These are phyloP conservation scores for Citrus hindsii DNA, from an alignment of 345 rosid genomes.

Conservation along the genomic window DNA sequence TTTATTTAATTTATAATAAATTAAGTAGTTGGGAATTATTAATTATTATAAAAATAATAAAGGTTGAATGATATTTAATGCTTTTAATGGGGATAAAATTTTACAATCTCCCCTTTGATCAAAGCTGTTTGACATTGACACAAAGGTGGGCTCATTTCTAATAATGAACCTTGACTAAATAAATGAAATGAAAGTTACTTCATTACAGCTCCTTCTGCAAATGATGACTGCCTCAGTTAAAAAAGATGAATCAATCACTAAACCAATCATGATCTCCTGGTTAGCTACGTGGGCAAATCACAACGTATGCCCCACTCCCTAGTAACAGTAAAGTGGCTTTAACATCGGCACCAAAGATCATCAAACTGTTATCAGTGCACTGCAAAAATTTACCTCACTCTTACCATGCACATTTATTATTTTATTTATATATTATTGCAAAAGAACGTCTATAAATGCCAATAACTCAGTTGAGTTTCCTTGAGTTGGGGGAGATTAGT, in stretches of 20 bases:
- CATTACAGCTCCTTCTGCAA: not conserved
- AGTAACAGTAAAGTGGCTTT: not conserved
- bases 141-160: not conserved
- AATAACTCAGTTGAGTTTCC: no score
- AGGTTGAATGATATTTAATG: accelerated
- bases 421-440: no score
- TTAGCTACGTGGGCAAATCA: no score
- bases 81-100: no score
- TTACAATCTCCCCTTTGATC: no score
- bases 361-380: not conserved
- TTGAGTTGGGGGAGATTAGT: no score
- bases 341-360: not conserved
- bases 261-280: not conserved
- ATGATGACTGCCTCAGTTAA: no score
- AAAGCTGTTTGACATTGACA: not conserved
- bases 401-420: no score
- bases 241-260: conserved; percentile 10
- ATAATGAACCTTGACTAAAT: not conserved
- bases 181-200: not conserved
- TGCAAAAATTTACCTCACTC: not conserved
- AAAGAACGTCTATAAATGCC: no score
- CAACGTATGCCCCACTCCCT: not conserved
- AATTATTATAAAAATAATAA: not conserved
- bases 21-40: accelerated
- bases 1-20: no score